phyloP scores from a whole-genome alignment of 2,329 filamentous ascomycete genomes.

The Ophiocordyceps camponoti-rufipedis region DNA sequence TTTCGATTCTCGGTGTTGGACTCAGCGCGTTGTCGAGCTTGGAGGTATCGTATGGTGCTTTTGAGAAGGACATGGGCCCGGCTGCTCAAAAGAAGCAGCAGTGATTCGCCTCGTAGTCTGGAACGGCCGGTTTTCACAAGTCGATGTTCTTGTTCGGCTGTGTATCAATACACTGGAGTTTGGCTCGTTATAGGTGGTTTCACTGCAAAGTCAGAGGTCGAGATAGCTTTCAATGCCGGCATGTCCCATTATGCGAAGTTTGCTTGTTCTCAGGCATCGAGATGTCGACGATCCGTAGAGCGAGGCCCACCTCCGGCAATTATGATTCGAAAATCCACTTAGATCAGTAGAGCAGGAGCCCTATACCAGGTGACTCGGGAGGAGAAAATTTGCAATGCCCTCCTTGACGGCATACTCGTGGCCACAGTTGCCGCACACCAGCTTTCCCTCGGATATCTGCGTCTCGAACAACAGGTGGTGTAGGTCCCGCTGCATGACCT shows the following conservation, averaged over 20 bases:
- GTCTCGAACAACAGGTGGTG: slow-evolving; percentile 78
- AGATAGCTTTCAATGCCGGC: neutral
- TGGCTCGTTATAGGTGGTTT: neutral
- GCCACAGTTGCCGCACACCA: slow-evolving; percentile 79
- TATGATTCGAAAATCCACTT: neutral
- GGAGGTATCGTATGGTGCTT: slow-evolving; percentile 82
- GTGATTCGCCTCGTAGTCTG: slow-evolving; percentile 5
- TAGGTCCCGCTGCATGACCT: slow-evolving; percentile 56
- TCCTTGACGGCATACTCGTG: slow-evolving; percentile 92
- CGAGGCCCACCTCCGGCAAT: neutral
- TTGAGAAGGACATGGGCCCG: slow-evolving; percentile 92
- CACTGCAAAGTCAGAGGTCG: neutral
- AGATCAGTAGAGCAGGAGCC: neutral
- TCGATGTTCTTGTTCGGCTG: neutral
- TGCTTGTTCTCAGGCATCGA: neutral
- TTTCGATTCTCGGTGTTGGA: slow-evolving; percentile 64
- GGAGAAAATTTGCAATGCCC: slow-evolving; percentile 87
- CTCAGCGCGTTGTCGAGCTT: slow-evolving; percentile 61
- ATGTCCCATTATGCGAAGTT: too few relatives aligned
- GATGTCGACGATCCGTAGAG: neutral
- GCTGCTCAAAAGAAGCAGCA: slow-evolving; percentile 61
- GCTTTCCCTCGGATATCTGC: slow-evolving; percentile 69
- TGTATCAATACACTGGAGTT: slow-evolving; percentile 6
- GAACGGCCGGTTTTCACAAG: neutral
- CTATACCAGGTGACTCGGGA: slow-evolving; percentile 78